These are phyloP conservation scores for Salinomyces thailandicus DNA, from an alignment of 2,329 filamentous ascomycete species.

Conservation along the genomic window DNA sequence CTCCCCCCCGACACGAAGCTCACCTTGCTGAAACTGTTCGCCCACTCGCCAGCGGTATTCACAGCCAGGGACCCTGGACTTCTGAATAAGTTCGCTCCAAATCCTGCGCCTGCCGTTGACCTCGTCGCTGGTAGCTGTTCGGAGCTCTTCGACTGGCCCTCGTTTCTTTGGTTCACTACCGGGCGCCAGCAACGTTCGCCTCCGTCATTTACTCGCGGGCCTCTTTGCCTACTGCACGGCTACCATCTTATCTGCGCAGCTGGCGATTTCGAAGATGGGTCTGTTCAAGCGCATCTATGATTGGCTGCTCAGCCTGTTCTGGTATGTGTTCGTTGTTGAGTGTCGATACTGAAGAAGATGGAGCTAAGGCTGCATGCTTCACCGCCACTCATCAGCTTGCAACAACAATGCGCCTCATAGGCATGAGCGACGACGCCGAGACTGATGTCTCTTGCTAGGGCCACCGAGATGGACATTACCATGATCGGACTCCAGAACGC, in stretches of 20 bases:
- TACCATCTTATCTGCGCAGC: conserved; percentile 1
- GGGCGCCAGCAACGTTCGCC: conserved; percentile 3
- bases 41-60: conserved; percentile 3
- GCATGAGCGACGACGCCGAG: too few species aligned
- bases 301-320: conserved; percentile 95
- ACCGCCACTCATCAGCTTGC: too few species aligned
- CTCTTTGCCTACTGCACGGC: conserved; percentile 2
- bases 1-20: too few species aligned
- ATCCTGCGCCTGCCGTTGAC: background rate
- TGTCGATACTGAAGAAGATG: too few species aligned
- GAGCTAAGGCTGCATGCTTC: too few species aligned
- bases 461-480: conserved; percentile 98
- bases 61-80: conserved; percentile 3
- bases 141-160: conserved; percentile 1
- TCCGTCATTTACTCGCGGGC: background rate
- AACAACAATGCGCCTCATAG: too few species aligned
- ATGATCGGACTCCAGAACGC: conserved; percentile 98
- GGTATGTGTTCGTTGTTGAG: too few species aligned
- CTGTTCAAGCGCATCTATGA: conserved; percentile 93
- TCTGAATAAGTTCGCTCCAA: conserved; percentile 2
- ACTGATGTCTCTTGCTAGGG: conserved; percentile 47
- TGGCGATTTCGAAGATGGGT: conserved; percentile 58
- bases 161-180: conserved; percentile 4
- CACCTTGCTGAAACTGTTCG: conserved; percentile 3
- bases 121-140: conserved; percentile 1